Base-by-base conservation (phyloP, 257 asterid species). In the Nyctanthes arbortristis region DNA sequence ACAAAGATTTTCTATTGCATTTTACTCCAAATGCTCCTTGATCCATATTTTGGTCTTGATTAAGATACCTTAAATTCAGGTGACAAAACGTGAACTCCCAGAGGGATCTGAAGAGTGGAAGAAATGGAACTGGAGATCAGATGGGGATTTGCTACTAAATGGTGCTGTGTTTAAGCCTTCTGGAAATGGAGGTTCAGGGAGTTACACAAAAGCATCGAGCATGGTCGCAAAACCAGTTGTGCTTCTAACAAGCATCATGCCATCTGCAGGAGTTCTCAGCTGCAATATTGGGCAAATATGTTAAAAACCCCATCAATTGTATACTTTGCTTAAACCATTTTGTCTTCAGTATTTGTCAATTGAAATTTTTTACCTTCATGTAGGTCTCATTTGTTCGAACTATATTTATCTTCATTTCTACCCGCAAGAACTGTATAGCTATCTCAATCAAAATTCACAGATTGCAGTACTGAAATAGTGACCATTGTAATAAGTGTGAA, bases 171-270 rank as follows among this genome's bases (percentile, higher is more conserved):
- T 89, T 61, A 75, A 68, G 8, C 55, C 84, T 6, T 89, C 93
- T 0, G 96, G 96, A 1, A 72, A 87, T n/a, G 91, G 47, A 30
- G 35, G 74, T 14, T 45, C 85, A 0, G 82, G 71, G 4, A 84
- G 85, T 80, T 89, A 86, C 36, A 52, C 68, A 1, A 82, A 79
- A 61, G 91, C 96, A 4, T 86, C 96, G 5, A 86, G 96, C 83
- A 84, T 89, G 93, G 96, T 86, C 6, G 96, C 96, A 59, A 83
- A 88, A 31, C 89, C 91, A 1, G 91, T 91, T 66, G 81, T 91
- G 4, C 79, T 83, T 28, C 67, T 89, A 47, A 35, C 66, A 3
- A 71, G 62, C 7, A 84, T 86, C n/a, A 74, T 83, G 29, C 84
- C 85, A 0, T 76, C 86, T 25, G 85, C 91, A 3, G 93, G 96